Conservation (phyloP, 495 filamentous ascomycete genomes). For the Stereocaulon alpinum region DNA sequence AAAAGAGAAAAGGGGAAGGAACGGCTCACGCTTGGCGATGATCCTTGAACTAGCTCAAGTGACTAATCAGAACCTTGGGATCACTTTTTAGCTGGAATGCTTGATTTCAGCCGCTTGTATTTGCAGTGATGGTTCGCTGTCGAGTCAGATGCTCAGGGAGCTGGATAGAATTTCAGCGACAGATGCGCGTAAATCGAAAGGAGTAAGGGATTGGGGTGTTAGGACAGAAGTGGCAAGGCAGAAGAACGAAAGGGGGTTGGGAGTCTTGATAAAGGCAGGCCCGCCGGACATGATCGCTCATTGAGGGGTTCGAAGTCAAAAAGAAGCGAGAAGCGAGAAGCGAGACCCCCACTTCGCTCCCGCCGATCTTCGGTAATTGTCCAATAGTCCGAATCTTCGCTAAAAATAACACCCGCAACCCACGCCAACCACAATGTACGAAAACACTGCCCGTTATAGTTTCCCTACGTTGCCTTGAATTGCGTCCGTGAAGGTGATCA, state of each 20-base stretch:
- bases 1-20: conserved; percentile 13
- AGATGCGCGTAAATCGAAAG: conserved; percentile 13
- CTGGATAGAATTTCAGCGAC: conserved; percentile 1
- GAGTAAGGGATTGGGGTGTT: conserved; percentile 6
- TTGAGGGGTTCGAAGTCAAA: not conserved
- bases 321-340: too few relatives aligned
- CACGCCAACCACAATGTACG: too few relatives aligned
- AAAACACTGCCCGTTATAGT: too few relatives aligned
- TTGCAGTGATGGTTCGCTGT: not conserved
- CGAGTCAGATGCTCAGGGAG: not conserved
- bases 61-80: not conserved
- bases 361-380: too few relatives aligned
- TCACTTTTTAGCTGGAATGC: not conserved
- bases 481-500: too few relatives aligned
- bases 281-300: not conserved
- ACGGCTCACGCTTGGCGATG: conserved; percentile 6
- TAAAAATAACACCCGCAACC: too few relatives aligned
- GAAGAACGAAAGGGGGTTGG: conserved; percentile 3
- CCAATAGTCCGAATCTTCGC: too few relatives aligned
- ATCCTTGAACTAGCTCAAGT: not conserved
- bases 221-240: conserved; percentile 12
- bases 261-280: conserved; percentile 1
- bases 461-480: too few relatives aligned
- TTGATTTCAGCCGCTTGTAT: not conserved
- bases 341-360: too few relatives aligned